These are phyloP conservation scores for Leishmania lainsoni DNA, from an alignment of 208 protist species.

Conservation along the genomic window DNA sequence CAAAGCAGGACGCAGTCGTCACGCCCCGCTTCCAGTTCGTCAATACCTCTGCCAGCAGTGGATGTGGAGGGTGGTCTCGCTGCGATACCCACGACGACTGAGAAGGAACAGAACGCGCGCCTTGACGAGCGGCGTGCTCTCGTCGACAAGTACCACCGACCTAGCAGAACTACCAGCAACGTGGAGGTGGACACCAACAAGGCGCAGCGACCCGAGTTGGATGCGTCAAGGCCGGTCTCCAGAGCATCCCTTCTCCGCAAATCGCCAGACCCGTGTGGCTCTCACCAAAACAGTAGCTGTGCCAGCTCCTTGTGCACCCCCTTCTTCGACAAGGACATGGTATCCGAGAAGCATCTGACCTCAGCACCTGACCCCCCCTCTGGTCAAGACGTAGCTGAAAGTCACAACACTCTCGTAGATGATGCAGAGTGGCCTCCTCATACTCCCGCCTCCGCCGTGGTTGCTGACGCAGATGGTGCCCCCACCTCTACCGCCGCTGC, in stretches of 20 bases:
- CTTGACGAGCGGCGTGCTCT: not conserved
- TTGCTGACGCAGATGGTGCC: not conserved
- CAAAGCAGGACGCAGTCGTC: not conserved
- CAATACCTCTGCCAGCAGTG: not conserved
- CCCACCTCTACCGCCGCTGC: not conserved
- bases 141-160: not conserved
- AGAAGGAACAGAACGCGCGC: slow-evolving; percentile 3
- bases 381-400: not conserved
- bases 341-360: not conserved
- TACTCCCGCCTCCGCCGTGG: not conserved
- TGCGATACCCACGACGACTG: not conserved
- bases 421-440: not conserved
- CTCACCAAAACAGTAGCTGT: not conserved
- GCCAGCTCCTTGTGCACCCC: not conserved
- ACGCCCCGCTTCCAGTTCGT: not conserved
- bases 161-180: not conserved
- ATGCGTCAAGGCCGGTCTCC: not conserved
- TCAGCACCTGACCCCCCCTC: not conserved
- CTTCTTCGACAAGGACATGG: not conserved
- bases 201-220: not conserved
- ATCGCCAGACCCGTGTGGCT: not conserved
- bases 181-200: not conserved
- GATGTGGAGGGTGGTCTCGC: not conserved
- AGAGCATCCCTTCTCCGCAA: not conserved
- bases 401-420: not conserved